Conservation (phyloP, 352 stramenopile species). For the Phytophthora idaei region DNA sequence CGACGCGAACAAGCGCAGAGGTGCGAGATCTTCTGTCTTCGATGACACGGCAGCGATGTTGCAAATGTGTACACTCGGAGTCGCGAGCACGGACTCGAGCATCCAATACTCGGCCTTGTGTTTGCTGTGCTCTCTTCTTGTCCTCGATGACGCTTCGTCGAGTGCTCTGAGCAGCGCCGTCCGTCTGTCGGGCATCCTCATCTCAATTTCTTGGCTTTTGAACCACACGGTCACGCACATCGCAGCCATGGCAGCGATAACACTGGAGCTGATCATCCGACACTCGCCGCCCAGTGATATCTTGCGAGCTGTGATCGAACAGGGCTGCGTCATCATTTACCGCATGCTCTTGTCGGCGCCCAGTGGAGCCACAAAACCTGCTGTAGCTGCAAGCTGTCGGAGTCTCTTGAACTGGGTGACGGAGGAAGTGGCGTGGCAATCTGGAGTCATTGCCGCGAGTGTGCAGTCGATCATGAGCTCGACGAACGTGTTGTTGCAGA, state of each 20-base stretch:
- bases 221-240: slow-evolving; percentile 28
- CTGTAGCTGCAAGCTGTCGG: slow-evolving; percentile 23
- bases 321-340: slow-evolving; percentile 52
- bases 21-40: slow-evolving; percentile 22
- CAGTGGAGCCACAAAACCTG: slow-evolving; percentile 16
- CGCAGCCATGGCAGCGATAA: slow-evolving; percentile 18
- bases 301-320: slow-evolving; percentile 47
- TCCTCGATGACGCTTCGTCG: slow-evolving; percentile 15
- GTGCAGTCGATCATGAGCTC: slow-evolving; percentile 37
- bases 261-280: slow-evolving; percentile 23
- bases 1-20: slow-evolving; percentile 13
- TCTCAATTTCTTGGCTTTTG: slow-evolving; percentile 49
- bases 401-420: slow-evolving; percentile 39
- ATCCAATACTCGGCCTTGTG: slow-evolving; percentile 27
- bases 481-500: slow-evolving; percentile 46
- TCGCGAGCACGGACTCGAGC: slow-evolving; percentile 12
- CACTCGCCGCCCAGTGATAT: slow-evolving; percentile 42
- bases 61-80: slow-evolving; percentile 25
- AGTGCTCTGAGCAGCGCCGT: slow-evolving; percentile 31
- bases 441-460: slow-evolving; percentile 32
- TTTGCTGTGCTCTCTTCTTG: slow-evolving; percentile 30
- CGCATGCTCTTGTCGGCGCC: slow-evolving; percentile 16
- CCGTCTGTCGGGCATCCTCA: slow-evolving; percentile 45
- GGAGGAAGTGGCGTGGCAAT: slow-evolving; percentile 31
- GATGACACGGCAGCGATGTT: slow-evolving; percentile 32